These are phyloP conservation scores for Sambucus nigra DNA, from an alignment of 129 eudicot species.

Conservation along the genomic window DNA sequence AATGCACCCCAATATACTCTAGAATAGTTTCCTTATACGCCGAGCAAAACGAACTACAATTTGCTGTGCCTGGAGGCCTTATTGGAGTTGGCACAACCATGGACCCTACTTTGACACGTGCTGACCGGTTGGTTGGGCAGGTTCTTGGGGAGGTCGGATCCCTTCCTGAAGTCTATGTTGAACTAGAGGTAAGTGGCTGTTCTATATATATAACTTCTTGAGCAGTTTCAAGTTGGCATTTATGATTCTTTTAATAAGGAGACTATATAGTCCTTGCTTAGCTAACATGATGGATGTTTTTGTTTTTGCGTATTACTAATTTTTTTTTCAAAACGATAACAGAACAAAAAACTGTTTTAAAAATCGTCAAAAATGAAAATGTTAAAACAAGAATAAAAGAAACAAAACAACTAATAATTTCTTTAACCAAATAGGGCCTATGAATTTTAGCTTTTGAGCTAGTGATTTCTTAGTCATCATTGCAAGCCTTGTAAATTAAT, in stretches of 20 bases:
- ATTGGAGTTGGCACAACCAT: conserved; percentile 98
- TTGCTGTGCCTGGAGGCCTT: conserved; percentile 97
- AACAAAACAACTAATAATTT: too few relatives aligned
- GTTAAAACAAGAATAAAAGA: too few relatives aligned
- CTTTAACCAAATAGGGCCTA: too few relatives aligned
- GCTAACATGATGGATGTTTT: too few relatives aligned
- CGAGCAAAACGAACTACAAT: conserved; percentile 90
- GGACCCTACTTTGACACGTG: conserved; percentile 98
- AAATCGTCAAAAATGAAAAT: too few relatives aligned
- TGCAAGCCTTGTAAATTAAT: too few relatives aligned
- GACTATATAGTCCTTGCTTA: too few relatives aligned
- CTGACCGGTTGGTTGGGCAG: conserved; percentile 96
- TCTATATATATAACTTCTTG: background rate
- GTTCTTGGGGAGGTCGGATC: conserved; percentile 99
- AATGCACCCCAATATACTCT: conserved; percentile 91
- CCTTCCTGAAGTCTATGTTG: conserved; percentile 91
- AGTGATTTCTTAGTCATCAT: too few relatives aligned
- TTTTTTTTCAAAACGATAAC: too few relatives aligned
- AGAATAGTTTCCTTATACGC: conserved; percentile 91
- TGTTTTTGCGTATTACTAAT: too few relatives aligned
- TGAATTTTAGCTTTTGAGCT: too few relatives aligned
- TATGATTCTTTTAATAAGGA: background rate
- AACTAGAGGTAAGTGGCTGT: conserved; percentile 58
- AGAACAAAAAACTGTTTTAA: too few relatives aligned
- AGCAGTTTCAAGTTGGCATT: background rate